Base-by-base conservation (phyloP, 305 asterid species). In the Rubia tinctorum region DNA sequence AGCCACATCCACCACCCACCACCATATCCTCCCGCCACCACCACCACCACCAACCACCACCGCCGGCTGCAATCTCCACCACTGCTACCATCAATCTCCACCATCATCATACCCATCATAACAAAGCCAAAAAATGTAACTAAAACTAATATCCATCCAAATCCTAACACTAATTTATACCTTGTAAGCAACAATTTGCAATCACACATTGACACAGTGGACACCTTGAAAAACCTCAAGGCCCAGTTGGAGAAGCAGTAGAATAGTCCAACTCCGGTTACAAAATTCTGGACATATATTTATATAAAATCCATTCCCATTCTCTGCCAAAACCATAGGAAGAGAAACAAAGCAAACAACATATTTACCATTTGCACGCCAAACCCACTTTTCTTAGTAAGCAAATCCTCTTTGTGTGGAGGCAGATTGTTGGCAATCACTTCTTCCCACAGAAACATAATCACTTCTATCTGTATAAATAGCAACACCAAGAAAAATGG, bases 401-500 rank as follows among this genome's bases (percentile, higher is more conserved):
- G 30, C 63, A 58, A 30, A 58, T 58, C 22, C 37, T 59, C 64
- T 59, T 59, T 59, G 17, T 2, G 64, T 23, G 64, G 34, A 9
- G 30, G 64, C 37, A 5, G 17, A 8, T 15, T 15, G 10, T 7
- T 51, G n/a, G n/a, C n/a, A 59, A 59, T 59, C 64, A 65, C n/a
- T 17, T 53, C n/a, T 53, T 66, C 27, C 14, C 30, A 7, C 13
- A 9, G 18, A 22, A 53, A 53, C n/a, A 53, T 11, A 53, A 7
- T 6, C 60, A 11, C 1, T n/a, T 66, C 18, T 42, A 8, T 66
- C 18, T 47, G 53, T 53, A 53, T 53, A 53, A 53, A 18, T 53
- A 53, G 22, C 60, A 17, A 34, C 25, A 2, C 23, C 2, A 0
- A 20, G 10, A 18, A 56, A n/a, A 59, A 71, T 82, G 82, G 84